phyloP scores from a whole-genome alignment of 2,329 filamentous ascomycete genomes.

The Septoria petroselini region DNA sequence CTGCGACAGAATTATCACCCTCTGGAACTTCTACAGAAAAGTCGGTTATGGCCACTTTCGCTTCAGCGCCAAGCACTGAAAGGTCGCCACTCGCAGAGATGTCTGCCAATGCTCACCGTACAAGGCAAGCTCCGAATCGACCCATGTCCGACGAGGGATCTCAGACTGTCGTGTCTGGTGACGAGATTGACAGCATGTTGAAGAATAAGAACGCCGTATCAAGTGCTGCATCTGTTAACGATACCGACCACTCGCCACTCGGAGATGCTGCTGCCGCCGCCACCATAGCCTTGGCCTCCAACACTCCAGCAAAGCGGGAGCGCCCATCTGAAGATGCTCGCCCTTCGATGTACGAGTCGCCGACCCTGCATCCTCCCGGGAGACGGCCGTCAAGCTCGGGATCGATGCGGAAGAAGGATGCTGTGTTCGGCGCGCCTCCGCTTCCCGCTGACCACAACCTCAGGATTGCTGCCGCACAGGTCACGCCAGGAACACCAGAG shows the following conservation, averaged over 20 bases:
- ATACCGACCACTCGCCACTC: slow-evolving; percentile 23
- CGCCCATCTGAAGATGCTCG: slow-evolving; percentile 14
- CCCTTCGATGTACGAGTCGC: slow-evolving; percentile 24
- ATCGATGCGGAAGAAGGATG: slow-evolving; percentile 58
- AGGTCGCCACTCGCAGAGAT: slow-evolving; percentile 18
- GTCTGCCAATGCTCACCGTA: slow-evolving; percentile 15
- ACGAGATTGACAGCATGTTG: slow-evolving; percentile 74
- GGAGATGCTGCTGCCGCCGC: slow-evolving; percentile 26
- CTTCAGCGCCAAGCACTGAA: background rate
- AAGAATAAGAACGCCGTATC: slow-evolving; percentile 47
- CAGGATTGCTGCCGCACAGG: slow-evolving; percentile 75
- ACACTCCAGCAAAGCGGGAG: slow-evolving; percentile 18
- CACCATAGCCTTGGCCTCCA: slow-evolving; percentile 29
- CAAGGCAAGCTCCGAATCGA: slow-evolving; percentile 16
- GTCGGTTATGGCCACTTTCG: background rate
- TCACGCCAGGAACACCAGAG: slow-evolving; percentile 43
- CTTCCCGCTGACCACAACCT: slow-evolving; percentile 79
- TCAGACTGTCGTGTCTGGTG: slow-evolving; percentile 80
- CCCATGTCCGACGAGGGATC: slow-evolving; percentile 63
- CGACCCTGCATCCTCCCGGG: slow-evolving; percentile 19
- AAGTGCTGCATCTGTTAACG: slow-evolving; percentile 17
- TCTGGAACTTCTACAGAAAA: background rate
- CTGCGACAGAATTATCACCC: too few relatives aligned
- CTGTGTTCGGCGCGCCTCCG: slow-evolving; percentile 52
- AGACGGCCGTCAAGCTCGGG: slow-evolving; percentile 68